Evolutionary conservation across 352 stramenopile genomes (phyloP).

Genomic region (Pythium guiyangense): DNA sequence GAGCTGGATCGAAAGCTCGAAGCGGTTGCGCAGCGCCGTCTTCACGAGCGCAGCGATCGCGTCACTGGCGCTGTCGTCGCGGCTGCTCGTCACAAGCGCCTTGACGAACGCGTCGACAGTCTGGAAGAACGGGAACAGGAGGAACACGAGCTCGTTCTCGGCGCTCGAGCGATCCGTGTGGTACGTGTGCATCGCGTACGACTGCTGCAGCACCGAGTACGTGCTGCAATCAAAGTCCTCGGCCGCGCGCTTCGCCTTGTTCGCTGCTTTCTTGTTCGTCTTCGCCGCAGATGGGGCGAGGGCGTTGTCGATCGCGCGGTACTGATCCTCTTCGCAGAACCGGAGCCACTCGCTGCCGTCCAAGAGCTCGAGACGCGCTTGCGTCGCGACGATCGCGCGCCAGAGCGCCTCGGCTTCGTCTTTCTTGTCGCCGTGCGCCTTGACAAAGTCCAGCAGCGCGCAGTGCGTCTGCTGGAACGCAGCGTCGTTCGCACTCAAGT

Average conservation of each 20-base stretch:
- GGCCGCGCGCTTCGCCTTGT: slow-evolving; percentile 9
- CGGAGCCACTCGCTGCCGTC: slow-evolving; percentile 59
- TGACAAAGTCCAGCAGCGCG: slow-evolving; percentile 12
- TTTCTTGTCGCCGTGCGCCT: slow-evolving; percentile 10
- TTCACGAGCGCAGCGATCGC: slow-evolving; percentile 25
- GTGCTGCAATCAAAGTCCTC: slow-evolving; percentile 31
- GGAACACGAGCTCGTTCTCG: slow-evolving; percentile 69
- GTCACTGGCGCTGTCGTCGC: slow-evolving; percentile 1
- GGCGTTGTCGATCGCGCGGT: slow-evolving; percentile 38
- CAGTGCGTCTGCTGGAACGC: slow-evolving; percentile 30
- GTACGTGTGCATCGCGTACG: slow-evolving; percentile 76
- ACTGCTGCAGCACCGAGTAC: slow-evolving; percentile 76
- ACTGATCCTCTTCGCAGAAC: slow-evolving; percentile 74
- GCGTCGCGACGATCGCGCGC: slow-evolving; percentile 27
- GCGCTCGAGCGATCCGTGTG: slow-evolving; percentile 66
- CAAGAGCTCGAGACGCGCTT: slow-evolving; percentile 47
- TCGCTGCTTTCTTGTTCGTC: slow-evolving; percentile 1
- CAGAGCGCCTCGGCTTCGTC: slow-evolving; percentile 30
- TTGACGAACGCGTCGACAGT: slow-evolving; percentile 48
- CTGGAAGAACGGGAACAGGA: slow-evolving; percentile 66
- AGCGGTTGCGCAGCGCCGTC: slow-evolving; percentile 48
- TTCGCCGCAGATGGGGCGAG: slow-evolving; percentile 18
- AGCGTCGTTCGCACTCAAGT: slow-evolving; percentile 46
- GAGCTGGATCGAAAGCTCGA: slow-evolving; percentile 78
- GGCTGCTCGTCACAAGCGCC: slow-evolving; percentile 17